Evolutionary conservation across 1,284 basidiomycete species (phyloP), one percentile per base, ranked within the genome.

Genomic region (Exobasidium cylindrosporum): DNA sequence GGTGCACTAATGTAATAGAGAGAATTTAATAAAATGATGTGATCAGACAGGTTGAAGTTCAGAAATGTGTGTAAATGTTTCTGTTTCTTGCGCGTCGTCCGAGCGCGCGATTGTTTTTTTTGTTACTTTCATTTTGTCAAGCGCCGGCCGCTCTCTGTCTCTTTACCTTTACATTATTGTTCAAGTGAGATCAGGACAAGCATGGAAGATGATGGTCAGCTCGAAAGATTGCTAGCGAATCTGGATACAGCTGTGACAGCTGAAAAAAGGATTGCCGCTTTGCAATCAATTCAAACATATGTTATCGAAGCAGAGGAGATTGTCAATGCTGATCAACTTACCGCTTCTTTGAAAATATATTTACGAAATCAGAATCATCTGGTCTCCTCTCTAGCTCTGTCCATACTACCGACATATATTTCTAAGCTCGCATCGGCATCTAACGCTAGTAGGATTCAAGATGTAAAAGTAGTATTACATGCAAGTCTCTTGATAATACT

Each of bases 361-460:
- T 84, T 93, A 70, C 86, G 88, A 70, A 87, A 87, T 55, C 84
- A 89, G 50, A 91, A 94, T 80, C 87, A 90, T 73, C 89, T 90
- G 73, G 83, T 94, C 3, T 69, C 69, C 6, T 64, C 60, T 23
- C 72, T 77, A 14, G 71, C 74, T 1, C 72, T 82, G 43, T 53
- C 68, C 31, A 72, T 71, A 63, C 68, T 81, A 10, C 61, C 75
- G 4, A 65, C 65, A 30, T 70, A 77, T 45, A 64, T 65, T 13
- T 64, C 68, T n/a, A 64, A 67, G 62, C 63, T 73, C 35, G 65
- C 66, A 54, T 50, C 47, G 10, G 7, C 47, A 50, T 10, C 7
- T 7, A 7, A 24, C 10, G 7, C 24, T 31, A 31, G 10, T 7
- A 24, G 21, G 21, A 14, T 14, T 50, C 47, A 50, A 10, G 21